phyloP scores from a whole-genome alignment of 1,139 yeast genomes.

The Sugiyamaella grinbergsii region DNA sequence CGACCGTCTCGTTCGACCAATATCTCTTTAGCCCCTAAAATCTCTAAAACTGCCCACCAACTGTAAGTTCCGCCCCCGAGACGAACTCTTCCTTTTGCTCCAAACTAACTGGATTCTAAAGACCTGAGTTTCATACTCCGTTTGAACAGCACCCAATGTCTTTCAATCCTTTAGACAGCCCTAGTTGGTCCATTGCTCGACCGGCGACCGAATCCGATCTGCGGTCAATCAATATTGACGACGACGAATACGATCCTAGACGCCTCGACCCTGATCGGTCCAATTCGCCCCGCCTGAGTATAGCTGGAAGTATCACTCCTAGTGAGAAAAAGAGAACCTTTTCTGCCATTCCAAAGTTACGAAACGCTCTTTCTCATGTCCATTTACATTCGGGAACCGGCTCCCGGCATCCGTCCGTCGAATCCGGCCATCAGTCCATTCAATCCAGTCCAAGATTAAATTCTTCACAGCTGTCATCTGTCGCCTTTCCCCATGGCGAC shows the following conservation, averaged over 20 bases:
- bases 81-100: neutral
- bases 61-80: constrained; percentile 3
- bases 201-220: constrained; percentile 5
- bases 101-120: too few species aligned
- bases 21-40: neutral
- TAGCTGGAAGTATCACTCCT: neutral
- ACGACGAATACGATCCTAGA: constrained; percentile 10
- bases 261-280: neutral
- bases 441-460: constrained; percentile 18
- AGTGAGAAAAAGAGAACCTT: constrained; percentile 19
- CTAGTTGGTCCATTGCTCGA: constrained; percentile 1
- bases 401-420: constrained; percentile 23
- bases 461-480: neutral
- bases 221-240: neutral
- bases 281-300: constrained; percentile 8
- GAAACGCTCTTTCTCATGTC: constrained; percentile 32
- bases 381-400: constrained; percentile 26
- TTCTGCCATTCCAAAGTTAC: constrained; percentile 28
- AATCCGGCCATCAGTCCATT: constrained; percentile 3
- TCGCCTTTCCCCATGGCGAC: neutral
- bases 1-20: constrained; percentile 8
- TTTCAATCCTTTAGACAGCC: neutral
- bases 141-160: constrained; percentile 1
- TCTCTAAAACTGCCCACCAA: constrained; percentile 6
- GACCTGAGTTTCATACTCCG: constrained; percentile 17